Evolutionary conservation across 345 rosid species (phyloP).

Genomic region (Noccaea caerulescens): DNA sequence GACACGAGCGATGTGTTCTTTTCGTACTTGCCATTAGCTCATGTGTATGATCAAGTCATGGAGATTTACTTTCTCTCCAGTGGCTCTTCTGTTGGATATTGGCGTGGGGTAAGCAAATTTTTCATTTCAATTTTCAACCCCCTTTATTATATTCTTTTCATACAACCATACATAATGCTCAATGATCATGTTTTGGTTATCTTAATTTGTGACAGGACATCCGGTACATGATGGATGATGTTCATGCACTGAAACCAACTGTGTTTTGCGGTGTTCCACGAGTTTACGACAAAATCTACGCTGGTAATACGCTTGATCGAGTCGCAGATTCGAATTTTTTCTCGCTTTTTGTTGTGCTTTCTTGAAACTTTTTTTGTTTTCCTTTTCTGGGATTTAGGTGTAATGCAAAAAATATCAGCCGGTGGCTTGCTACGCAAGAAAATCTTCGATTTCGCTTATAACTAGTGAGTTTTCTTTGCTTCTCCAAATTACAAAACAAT

Average conservation of each 20-base stretch:
- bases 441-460: slow-evolving; percentile 72
- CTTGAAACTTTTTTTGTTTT: not conserved
- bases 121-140: not conserved
- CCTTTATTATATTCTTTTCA: not conserved
- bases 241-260: slow-evolving; percentile 83
- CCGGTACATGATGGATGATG: slow-evolving; percentile 73
- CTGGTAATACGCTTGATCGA: slow-evolving; percentile 48
- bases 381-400: slow-evolving; percentile 53
- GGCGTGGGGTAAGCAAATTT: slow-evolving; percentile 73
- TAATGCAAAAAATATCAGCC: slow-evolving; percentile 62
- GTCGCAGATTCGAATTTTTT: not conserved
- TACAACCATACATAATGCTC: not conserved
- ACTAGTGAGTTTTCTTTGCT: slow-evolving; percentile 64
- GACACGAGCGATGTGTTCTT: slow-evolving; percentile 77
- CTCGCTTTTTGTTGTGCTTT: not conserved
- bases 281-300: slow-evolving; percentile 81
- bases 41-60: slow-evolving; percentile 82
- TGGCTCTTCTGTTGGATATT: slow-evolving; percentile 87
- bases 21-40: slow-evolving; percentile 96
- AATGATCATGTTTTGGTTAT: too few relatives aligned
- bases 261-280: slow-evolving; percentile 86
- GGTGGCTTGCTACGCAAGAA: slow-evolving; percentile 69
- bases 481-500: slow-evolving; percentile 7
- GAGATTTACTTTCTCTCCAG: slow-evolving; percentile 74
- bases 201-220: slow-evolving; percentile 57